Evolutionary conservation across 1,139 yeast species (phyloP), one percentile per base, ranked within the genome.

Genomic region (Diutina catenulata): DNA sequence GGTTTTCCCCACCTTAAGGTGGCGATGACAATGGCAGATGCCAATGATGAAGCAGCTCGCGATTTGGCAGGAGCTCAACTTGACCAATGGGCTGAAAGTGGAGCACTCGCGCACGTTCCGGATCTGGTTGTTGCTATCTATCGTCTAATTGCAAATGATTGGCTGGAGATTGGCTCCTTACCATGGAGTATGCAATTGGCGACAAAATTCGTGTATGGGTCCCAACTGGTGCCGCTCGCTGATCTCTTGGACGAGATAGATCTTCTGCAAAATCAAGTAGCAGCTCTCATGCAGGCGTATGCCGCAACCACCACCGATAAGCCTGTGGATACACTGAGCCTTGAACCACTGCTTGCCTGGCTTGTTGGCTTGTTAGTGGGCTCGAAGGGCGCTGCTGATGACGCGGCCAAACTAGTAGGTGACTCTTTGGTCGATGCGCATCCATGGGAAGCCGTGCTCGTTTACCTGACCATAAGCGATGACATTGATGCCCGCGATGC

Each of bases 1-100:
- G 68, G 68, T 10, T 80, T 81, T 48, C 58, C 70, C 8, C 95
- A 87, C 53, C 57, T 88, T 26, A 76, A 94, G 0, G 76, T 74
- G 0, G 50, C 84, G 21, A 56, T 88, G n/a, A 70, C 95, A 0
- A 57, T 82, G 37, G 57, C 81, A 11, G 94, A 83, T 32, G 72
- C 91, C 0, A 77, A 80, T 45, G 82, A 78, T 47, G 64, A 65
- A 1, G 62, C 67, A 1, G 76, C 81, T 1, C 64, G 69, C 40
- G 49, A 51, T 1, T 60, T 74, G 40, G 88, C 95, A 0, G 47
- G 52, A 5, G 56, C 59, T 27, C 95, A 87, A 53, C 56, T 88
- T 18, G 58, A 31, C 11, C 14, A 19, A 6, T 31, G 35, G 35
- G 18, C 21, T 7, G 6, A n/a, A n/a, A n/a, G 18, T 4, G 14